Evolutionary conservation across 2,329 filamentous ascomycete genomes (phyloP).

Genomic region (Decorospora gaudefroyi): DNA sequence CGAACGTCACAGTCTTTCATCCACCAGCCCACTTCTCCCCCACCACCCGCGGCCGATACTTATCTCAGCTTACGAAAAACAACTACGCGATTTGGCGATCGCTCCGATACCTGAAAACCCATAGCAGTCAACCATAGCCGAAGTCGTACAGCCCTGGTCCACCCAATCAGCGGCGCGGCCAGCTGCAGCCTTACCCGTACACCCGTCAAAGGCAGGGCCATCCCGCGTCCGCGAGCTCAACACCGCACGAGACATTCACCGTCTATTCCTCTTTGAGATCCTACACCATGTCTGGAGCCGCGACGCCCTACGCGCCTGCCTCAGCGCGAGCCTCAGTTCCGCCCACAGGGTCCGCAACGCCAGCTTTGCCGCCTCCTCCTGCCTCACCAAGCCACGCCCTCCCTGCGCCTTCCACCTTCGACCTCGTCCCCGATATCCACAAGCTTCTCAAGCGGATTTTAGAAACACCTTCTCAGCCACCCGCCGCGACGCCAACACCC

Average conservation of each 20-base stretch:
- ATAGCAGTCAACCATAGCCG: constrained; percentile 6
- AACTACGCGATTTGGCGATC: constrained; percentile 11
- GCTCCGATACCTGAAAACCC: constrained; percentile 6
- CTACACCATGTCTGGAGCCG: constrained; percentile 40
- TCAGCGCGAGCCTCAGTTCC: constrained; percentile 41
- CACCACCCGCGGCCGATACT: constrained; percentile 32
- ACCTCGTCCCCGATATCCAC: constrained; percentile 81
- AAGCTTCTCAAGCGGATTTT: constrained; percentile 76
- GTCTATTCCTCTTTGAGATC: constrained; percentile 7
- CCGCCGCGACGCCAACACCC: constrained; percentile 32
- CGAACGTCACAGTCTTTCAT: constrained; percentile 30
- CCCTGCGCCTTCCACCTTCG: constrained; percentile 80
- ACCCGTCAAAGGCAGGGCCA: constrained; percentile 26
- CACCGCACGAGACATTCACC: constrained; percentile 24
- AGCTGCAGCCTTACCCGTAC: constrained; percentile 23
- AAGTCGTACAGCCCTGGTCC: constrained; percentile 9
- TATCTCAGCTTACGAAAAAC: constrained; percentile 21
- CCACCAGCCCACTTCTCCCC: constrained; percentile 15
- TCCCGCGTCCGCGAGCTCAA: constrained; percentile 25
- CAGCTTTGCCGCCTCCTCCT: constrained; percentile 30
- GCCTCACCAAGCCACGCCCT: constrained; percentile 58
- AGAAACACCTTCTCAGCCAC: constrained; percentile 48
- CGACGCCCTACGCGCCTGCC: constrained; percentile 40
- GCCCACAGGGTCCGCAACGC: constrained; percentile 40
- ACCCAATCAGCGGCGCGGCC: constrained; percentile 24